Evolutionary conservation across 148 eudicot species (phyloP).

Genomic region (Bassia scoparia): DNA sequence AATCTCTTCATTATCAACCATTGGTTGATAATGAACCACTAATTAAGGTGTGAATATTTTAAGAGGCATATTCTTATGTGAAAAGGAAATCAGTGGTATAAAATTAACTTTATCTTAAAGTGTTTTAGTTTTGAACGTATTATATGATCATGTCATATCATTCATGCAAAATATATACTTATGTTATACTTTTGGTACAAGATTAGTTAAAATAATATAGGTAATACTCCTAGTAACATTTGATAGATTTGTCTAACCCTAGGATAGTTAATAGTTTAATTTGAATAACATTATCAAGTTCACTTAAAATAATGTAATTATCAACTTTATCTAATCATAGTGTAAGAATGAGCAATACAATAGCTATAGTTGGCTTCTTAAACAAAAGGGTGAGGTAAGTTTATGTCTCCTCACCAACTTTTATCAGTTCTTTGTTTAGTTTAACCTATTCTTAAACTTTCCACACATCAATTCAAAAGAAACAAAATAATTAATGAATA

Average conservation of each 20-base stretch:
- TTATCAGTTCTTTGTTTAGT: too few species aligned
- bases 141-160: background rate
- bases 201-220: background rate
- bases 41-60: background rate
- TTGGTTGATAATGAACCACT: slow-evolving; percentile 1
- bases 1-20: background rate
- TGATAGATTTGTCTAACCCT: background rate
- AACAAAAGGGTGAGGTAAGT: too few species aligned
- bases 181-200: background rate
- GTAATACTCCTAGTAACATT: background rate
- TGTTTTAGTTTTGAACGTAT: background rate
- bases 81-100: slow-evolving; percentile 9
- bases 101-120: background rate
- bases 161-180: slow-evolving; percentile 9
- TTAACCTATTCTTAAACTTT: too few species aligned
- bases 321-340: background rate
- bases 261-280: too few species aligned
- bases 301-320: background rate
- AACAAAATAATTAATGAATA: too few species aligned
- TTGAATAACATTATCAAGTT: background rate
- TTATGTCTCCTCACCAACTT: too few species aligned
- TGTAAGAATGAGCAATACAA: background rate
- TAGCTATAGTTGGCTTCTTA: too few species aligned
- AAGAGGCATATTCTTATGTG: slow-evolving; percentile 1
- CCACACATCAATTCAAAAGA: too few species aligned